Evolutionary conservation across 2,329 filamentous ascomycete species (phyloP), one percentile per base, ranked within the genome.

Genomic region (Ophiostoma ips): DNA sequence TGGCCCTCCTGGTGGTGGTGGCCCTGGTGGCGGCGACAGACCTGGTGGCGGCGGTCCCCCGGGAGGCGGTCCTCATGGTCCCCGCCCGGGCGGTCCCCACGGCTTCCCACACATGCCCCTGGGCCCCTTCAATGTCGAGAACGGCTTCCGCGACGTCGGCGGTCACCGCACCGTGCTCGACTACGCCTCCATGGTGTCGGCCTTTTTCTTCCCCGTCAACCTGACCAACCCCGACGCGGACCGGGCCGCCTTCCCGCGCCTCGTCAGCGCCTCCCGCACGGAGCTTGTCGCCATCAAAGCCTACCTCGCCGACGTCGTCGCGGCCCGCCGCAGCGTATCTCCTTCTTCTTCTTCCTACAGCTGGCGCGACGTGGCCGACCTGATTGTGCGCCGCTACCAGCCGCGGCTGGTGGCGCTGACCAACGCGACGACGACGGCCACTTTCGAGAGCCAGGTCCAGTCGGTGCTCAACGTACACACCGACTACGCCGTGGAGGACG

Each of bases 311-410:
- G n/a, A 43, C 11, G 35, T 51, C 13, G 49, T 53, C 3, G 45
- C 21, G 8, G 21, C 37, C 6, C 48, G 51, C 13, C 48, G 48
- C 7, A 36, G 18, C 13, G 40, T 28, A 28, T 28, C 45, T n/a
- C n/a, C n/a, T 1, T 3, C 48, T 3, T n/a, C 33, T 18, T 34
- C 44, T 8, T n/a, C 38, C 13, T 40, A 38, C 28, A 50, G 34
- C 51, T 53, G 51, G 51, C 51, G 51, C 16, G 51, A 53, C 35
- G 36, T 53, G 10, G 51, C 48, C 30, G 51, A 52, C 28, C 48
- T 52, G 10, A 33, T 52, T 1, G 51, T 52, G 10, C 44, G 51
- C 13, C 48, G 48, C 15, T 53, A 50, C 35, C 38, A 49, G 11
- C 43, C 28, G 28, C 37, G 43, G 9, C 48, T 53, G n/a, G 36